phyloP scores from a whole-genome alignment of 352 stramenopile genomes.

The Phytopythium chamaehyphon region DNA sequence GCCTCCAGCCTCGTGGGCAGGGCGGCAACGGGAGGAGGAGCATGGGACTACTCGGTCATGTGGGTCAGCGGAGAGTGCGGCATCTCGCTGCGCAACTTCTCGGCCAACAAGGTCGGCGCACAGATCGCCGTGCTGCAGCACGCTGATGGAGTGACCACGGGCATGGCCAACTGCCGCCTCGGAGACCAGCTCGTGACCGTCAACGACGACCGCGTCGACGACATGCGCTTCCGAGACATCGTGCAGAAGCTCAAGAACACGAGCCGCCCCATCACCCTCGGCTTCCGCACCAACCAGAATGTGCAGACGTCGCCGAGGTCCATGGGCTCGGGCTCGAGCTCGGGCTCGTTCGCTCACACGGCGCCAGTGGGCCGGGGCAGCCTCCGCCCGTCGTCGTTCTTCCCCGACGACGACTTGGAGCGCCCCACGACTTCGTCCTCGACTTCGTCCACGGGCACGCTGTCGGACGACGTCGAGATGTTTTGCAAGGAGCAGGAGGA shows the following conservation, averaged over 20 bases:
- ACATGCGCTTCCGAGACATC: slow-evolving; percentile 62
- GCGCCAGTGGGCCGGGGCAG: slow-evolving; percentile 2
- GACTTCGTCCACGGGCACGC: slow-evolving; percentile 35
- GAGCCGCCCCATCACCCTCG: slow-evolving; percentile 60
- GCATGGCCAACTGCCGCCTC: slow-evolving; percentile 71
- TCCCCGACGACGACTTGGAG: slow-evolving; percentile 27
- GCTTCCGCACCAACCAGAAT: slow-evolving; percentile 66
- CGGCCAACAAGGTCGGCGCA: slow-evolving; percentile 63
- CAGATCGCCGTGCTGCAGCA: slow-evolving; percentile 81
- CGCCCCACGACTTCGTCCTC: slow-evolving; percentile 40
- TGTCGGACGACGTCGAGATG: slow-evolving; percentile 75
- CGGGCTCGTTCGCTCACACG: slow-evolving; percentile 12
- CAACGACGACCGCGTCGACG: slow-evolving; percentile 65
- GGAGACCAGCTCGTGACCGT: slow-evolving; percentile 73
- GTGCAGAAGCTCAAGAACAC: slow-evolving; percentile 74
- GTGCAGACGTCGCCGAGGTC: slow-evolving; percentile 56
- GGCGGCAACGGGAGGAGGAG: not conserved
- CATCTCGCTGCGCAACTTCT: slow-evolving; percentile 84
- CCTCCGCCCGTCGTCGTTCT: slow-evolving; percentile 7
- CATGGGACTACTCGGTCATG: slow-evolving; percentile 61
- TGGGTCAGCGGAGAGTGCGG: slow-evolving; percentile 81
- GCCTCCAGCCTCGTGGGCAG: slow-evolving; percentile 3
- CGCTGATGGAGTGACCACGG: slow-evolving; percentile 68
- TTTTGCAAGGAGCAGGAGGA: slow-evolving; percentile 82
- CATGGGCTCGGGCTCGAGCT: slow-evolving; percentile 8